Base-by-base conservation (phyloP, 176 grass and related monocot genomes). In the Microstegium vimineum region DNA sequence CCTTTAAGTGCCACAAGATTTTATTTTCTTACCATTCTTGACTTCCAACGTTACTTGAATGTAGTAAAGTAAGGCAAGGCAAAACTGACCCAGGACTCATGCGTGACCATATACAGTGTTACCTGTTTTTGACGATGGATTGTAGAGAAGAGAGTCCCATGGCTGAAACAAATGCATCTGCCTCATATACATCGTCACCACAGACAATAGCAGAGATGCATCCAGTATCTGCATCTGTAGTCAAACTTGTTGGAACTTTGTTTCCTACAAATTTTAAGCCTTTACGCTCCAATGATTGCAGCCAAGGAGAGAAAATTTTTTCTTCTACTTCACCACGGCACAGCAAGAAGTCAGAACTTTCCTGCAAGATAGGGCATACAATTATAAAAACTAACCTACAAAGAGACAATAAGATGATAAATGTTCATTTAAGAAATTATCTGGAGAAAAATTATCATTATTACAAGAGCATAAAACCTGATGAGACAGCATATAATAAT, bases 401-500 rank as follows among this genome's bases (percentile, higher is more conserved):
- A 75, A 22, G 12, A 60, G 17, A 60, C 4, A 27, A 35, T 74
- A 59, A 17, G 52, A 73, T 73, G 22, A 64, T 62, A 38, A 16
- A 52, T 6, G 10, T 81, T 69, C 64, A 14, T 62, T n/a, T 61
- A 54, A 41, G 25, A 83, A 38, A 72, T 77, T 22, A 33, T 70
- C 49, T 73, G 43, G 32, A 63, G 31, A 3, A 38, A 73, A 77
- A 64, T 17, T 17, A 52, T 10, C 9, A 62, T 45, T 83, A 69
- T 28, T 30, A 25, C 30, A 65, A 84, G 26, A 82, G 65, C 23
- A 83, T 22, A 63, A 18, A 49, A 97, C 91, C 94, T 97, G 94
- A 87, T 89, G 94, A 71, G 92, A 94, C 68, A 97, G 75, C 68
- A 94, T 72, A 79, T 97, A 97, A 75, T 97, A 97, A 60, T 94